Evolutionary conservation across 169 alveolate genomes (phyloP).

Genomic region (Babesia ovis): DNA sequence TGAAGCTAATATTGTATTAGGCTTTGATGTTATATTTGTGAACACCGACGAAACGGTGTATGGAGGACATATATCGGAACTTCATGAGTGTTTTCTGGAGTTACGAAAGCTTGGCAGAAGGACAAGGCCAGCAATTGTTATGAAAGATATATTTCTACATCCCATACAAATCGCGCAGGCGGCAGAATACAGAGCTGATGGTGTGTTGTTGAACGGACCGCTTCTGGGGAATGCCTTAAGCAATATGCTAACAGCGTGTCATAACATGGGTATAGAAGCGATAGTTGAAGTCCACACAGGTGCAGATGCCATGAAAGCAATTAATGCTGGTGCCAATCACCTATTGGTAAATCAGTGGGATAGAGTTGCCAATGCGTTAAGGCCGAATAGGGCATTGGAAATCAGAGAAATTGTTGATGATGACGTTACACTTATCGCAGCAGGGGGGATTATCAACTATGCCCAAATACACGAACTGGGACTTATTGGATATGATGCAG

Average conservation of each 20-base stretch:
- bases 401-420: constrained; percentile 71
- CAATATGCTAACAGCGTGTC: constrained; percentile 69
- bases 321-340: constrained; percentile 61
- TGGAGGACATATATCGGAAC: constrained; percentile 72
- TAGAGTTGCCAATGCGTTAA: constrained; percentile 62
- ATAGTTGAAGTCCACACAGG: constrained; percentile 78
- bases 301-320: constrained; percentile 71
- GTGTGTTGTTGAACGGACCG: constrained; percentile 73
- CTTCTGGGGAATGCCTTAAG: constrained; percentile 66
- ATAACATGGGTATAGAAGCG: constrained; percentile 77
- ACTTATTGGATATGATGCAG: constrained; percentile 76
- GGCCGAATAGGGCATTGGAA: constrained; percentile 76
- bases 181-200: constrained; percentile 79
- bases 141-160: constrained; percentile 76
- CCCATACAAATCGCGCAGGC: constrained; percentile 81
- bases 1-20: constrained; percentile 50
- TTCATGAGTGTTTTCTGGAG: constrained; percentile 56
- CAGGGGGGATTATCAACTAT: constrained; percentile 63
- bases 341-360: constrained; percentile 78
- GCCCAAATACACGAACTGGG: constrained; percentile 73
- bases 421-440: constrained; percentile 68
- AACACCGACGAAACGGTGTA: constrained; percentile 71
- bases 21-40: constrained; percentile 76
- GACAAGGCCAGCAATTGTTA: constrained; percentile 77
- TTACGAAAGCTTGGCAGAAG: constrained; percentile 66